phyloP scores from a whole-genome alignment of 106 monocot genomes.

The Xerophyta viscosa region DNA sequence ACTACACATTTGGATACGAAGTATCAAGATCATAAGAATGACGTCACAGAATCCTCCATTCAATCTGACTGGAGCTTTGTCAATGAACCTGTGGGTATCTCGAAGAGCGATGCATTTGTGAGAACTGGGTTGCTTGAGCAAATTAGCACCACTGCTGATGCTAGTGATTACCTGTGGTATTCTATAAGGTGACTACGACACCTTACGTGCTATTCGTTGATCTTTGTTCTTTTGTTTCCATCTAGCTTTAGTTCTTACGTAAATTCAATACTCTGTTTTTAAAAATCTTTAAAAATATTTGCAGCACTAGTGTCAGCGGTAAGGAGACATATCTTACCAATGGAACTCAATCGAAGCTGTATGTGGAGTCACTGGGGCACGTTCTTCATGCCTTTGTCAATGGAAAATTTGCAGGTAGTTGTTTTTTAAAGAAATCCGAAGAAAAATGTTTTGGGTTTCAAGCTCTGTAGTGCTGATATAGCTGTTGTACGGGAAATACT shows the following conservation, averaged over 20 bases:
- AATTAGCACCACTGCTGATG: conserved; percentile 90
- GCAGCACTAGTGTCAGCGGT: conserved; percentile 56
- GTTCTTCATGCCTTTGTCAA: conserved; percentile 87
- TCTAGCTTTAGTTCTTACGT: no score
- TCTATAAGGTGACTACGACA: conserved; percentile 83
- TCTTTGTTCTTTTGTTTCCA: no score
- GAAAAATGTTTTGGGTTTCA: no score
- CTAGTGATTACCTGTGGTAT: conserved; percentile 97
- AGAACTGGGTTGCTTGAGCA: conserved; percentile 70
- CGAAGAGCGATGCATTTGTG: conserved; percentile 45
- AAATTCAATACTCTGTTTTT: no score
- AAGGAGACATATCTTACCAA: conserved; percentile 59
- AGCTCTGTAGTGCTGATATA: background rate
- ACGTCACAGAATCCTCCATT: no score
- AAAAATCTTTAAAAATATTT: no score
- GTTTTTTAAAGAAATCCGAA: conserved; percentile 3
- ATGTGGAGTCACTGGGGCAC: conserved; percentile 88
- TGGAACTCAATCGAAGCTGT: conserved; percentile 55
- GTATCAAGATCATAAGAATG: conserved; percentile 39
- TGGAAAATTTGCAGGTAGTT: conserved; percentile 52
- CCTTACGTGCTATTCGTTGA: no score
- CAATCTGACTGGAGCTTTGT: conserved; percentile 68
- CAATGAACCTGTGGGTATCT: conserved; percentile 79
- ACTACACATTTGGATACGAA: conserved; percentile 36
- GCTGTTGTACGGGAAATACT: conserved; percentile 2